These are phyloP conservation scores for Babjeviella inositovora DNA, from an alignment of 805 yeast species.

Conservation along the genomic window DNA sequence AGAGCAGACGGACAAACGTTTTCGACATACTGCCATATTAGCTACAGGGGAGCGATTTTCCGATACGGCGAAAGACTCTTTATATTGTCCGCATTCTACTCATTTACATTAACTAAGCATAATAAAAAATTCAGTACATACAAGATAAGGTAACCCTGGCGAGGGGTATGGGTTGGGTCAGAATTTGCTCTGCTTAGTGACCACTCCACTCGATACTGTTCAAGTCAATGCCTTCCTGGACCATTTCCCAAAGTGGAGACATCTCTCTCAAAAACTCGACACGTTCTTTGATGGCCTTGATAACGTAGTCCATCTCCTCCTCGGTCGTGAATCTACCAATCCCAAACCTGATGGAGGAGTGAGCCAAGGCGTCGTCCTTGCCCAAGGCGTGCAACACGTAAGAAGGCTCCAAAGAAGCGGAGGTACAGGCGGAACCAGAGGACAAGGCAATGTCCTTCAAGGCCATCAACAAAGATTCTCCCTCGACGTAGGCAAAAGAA, in stretches of 20 bases:
- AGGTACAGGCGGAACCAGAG: conserved; percentile 97
- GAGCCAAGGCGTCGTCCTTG: conserved; percentile 96
- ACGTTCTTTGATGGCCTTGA: conserved; percentile 75
- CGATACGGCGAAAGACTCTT: no score
- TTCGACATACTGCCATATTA: no score
- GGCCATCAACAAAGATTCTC: conserved; percentile 95
- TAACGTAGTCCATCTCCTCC: conserved; percentile 87
- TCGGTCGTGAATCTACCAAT: conserved; percentile 96
- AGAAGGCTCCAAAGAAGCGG: conserved; percentile 95
- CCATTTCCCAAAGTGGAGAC: conserved; percentile 98
- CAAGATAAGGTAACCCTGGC: no score
- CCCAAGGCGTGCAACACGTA: conserved; percentile 94
- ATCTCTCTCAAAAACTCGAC: conserved; percentile 84
- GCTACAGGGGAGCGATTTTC: no score
- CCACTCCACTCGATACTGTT: conserved; percentile 96
- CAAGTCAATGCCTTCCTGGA: conserved; percentile 93
- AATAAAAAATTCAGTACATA: no score
- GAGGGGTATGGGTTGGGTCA: no score
- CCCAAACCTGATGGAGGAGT: conserved; percentile 95
- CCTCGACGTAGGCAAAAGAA: conserved; percentile 95
- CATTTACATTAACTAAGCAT: no score
- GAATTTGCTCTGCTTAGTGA: conserved; percentile 37
- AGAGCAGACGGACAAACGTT: no score
- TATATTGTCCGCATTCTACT: no score
- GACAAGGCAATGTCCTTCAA: conserved; percentile 91